Percentiles rank a stretch among this genome's conserved stretches.
phyloP scores from a whole-genome alignment of 495 filamentous ascomycete genomes.

The Amorphotheca resinae region DNA sequence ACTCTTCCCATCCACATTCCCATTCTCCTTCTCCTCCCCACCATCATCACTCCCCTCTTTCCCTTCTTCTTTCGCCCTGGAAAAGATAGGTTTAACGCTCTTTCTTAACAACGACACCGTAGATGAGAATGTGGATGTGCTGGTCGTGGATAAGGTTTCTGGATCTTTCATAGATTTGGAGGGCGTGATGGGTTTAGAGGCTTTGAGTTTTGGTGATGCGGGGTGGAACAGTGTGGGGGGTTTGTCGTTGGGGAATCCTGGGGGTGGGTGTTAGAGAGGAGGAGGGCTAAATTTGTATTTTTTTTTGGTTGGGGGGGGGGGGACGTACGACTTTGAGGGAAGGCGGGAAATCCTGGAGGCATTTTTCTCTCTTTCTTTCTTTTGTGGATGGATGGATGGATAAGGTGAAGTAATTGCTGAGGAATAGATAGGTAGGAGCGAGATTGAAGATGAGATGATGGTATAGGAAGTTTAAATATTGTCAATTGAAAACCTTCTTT shows the following conservation, averaged over 20 bases:
- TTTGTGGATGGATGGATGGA: too few relatives aligned
- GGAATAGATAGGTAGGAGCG: too few relatives aligned
- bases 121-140: slow-evolving; percentile 23
- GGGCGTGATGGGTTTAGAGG: slow-evolving; percentile 1
- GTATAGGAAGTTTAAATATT: too few relatives aligned
- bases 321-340: slow-evolving; percentile 6
- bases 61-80: slow-evolving; percentile 6
- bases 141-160: slow-evolving; percentile 22
- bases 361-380: too few relatives aligned
- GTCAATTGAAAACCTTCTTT: too few relatives aligned
- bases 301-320: neutral
- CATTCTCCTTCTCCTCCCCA: too few relatives aligned
- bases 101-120: slow-evolving; percentile 22
- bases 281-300: too few relatives aligned
- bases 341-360: slow-evolving; percentile 10
- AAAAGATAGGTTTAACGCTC: slow-evolving; percentile 6
- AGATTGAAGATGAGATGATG: too few relatives aligned
- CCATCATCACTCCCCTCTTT: too few relatives aligned
- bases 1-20: too few relatives aligned
- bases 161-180: slow-evolving; percentile 5
- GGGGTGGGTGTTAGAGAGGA: neutral
- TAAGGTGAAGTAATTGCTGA: too few relatives aligned
- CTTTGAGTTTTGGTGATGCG: slow-evolving; percentile 11
- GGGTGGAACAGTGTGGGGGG: slow-evolving; percentile 12
- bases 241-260: slow-evolving; percentile 11